A percentile compares a stretch with the other conserved stretches of the same genome.
phyloP scores from a whole-genome alignment of 257 asterid genomes.

The Phtheirospermum japonicum region DNA sequence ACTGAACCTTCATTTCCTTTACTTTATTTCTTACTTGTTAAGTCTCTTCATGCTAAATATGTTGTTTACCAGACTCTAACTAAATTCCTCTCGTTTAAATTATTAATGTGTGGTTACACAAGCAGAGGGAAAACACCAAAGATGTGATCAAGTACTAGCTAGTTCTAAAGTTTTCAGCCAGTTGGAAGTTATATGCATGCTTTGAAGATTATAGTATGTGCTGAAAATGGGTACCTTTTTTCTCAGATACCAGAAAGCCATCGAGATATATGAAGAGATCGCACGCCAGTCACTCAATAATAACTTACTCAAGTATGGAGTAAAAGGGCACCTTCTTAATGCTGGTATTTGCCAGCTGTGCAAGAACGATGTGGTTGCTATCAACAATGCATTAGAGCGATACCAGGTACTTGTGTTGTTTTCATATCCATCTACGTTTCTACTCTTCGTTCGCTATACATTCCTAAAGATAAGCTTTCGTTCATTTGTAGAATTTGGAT shows the following conservation, averaged over 20 bases:
- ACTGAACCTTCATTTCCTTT: constrained; percentile 10
- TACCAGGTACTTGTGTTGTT: constrained; percentile 41
- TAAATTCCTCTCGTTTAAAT: not conserved
- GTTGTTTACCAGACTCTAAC: not conserved
- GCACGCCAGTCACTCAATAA: constrained; percentile 58
- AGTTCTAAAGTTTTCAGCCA: constrained; percentile 5
- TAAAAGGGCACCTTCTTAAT: constrained; percentile 70
- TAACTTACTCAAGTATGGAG: constrained; percentile 69
- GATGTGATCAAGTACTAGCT: not conserved
- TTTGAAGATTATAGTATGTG: constrained; percentile 12
- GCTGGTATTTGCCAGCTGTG: constrained; percentile 77
- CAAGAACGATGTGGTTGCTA: constrained; percentile 56
- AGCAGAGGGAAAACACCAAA: constrained; percentile 17
- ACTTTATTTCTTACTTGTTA: not conserved
- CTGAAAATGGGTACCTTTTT: constrained; percentile 28
- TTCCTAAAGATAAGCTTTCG: constrained; percentile 14
- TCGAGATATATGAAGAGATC: constrained; percentile 67
- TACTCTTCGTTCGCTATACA: constrained; percentile 13
- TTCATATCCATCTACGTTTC: constrained; percentile 1
- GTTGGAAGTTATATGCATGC: not conserved
- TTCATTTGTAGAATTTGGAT: constrained; percentile 47
- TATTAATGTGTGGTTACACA: constrained; percentile 9
- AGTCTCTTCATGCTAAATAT: no score
- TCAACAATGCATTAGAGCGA: constrained; percentile 53
- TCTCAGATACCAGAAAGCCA: constrained; percentile 58